Evolutionary conservation across 805 yeast species (phyloP), one percentile per base, ranked within the genome.

Genomic region (Kluyveromyces wickerhamii): DNA sequence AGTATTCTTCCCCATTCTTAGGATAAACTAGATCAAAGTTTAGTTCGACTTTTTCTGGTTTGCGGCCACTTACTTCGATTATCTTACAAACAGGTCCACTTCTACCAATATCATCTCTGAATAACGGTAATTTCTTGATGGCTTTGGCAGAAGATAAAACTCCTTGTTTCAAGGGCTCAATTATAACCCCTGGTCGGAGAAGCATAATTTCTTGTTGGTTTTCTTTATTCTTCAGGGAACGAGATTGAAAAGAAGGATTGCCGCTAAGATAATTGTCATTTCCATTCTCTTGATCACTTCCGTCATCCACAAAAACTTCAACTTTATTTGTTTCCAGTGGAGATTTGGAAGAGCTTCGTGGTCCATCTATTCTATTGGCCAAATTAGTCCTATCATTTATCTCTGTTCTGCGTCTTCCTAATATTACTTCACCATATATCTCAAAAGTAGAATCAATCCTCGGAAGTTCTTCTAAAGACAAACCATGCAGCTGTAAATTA

Each of bases 1-100:
- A 76, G 34, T 60, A 69, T 41, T 81, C 92, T 27, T 71, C 74
- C 0, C 51, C 54, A 3, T 48, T 47, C 3, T 48, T 37, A 0
- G 72, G 69, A 42, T 77, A 71, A 21, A 81, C 49, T 24, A 81
- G 57, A 27, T 74, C 72, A 44, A 79, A 63, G 49, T 82, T 82
- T 35, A 77, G 56, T 45, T 72, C 71, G 12, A 79, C 66, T 32
- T 63, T 68, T 51, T 81, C 89, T 0, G 72, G 59, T 38, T 69
- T 68, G 44, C 77, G 78, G 0, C 84, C 86, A 2, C 74, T 70
- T 17, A 58, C 60, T 22, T 66, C 62, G 11, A 80, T 62, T 4
- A 71, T 54, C 36, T 79, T 74, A 39, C 64, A 71, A 3, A 69
- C 66, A 3, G 72, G 61, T 3, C 48, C 53, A 18, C 39, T 63